Evolutionary conservation across 169 alveolate genomes (phyloP).

Genomic region (Cryptosporidium canis): DNA sequence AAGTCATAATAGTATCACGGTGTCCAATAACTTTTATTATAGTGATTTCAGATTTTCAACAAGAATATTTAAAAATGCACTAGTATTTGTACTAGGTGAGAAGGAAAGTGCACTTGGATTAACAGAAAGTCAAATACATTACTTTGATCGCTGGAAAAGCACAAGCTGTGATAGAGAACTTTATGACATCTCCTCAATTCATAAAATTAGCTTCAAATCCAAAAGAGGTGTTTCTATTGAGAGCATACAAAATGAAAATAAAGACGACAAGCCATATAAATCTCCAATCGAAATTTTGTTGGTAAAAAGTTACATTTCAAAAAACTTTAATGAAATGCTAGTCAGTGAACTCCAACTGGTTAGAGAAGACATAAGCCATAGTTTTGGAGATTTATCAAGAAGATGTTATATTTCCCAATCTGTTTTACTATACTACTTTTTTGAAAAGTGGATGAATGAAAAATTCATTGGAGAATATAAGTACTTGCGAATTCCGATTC

Average conservation of each 20-base stretch:
- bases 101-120: conserved; percentile 15
- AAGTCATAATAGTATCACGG: neutral
- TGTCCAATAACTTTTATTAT: neutral
- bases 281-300: conserved; percentile 41
- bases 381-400: conserved; percentile 10
- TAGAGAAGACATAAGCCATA: conserved; percentile 7
- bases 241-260: conserved; percentile 3
- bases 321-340: conserved; percentile 5
- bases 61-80: conserved; percentile 51
- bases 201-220: conserved; percentile 34
- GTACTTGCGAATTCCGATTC: conserved; percentile 53
- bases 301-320: conserved; percentile 48
- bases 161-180: conserved; percentile 49
- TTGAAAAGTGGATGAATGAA: conserved; percentile 69
- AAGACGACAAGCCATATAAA: neutral
- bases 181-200: neutral
- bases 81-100: conserved; percentile 54
- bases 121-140: conserved; percentile 47
- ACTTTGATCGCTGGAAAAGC: conserved; percentile 70
- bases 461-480: conserved; percentile 31
- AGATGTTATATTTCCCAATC: conserved; percentile 48
- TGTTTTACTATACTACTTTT: conserved; percentile 38
- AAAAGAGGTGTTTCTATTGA: conserved; percentile 51
- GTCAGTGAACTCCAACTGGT: conserved; percentile 52
- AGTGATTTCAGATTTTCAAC: conserved; percentile 21